These are phyloP conservation scores for Edaphochlamys debaryana DNA, from an alignment of 139 green algal species.

Conservation along the genomic window DNA sequence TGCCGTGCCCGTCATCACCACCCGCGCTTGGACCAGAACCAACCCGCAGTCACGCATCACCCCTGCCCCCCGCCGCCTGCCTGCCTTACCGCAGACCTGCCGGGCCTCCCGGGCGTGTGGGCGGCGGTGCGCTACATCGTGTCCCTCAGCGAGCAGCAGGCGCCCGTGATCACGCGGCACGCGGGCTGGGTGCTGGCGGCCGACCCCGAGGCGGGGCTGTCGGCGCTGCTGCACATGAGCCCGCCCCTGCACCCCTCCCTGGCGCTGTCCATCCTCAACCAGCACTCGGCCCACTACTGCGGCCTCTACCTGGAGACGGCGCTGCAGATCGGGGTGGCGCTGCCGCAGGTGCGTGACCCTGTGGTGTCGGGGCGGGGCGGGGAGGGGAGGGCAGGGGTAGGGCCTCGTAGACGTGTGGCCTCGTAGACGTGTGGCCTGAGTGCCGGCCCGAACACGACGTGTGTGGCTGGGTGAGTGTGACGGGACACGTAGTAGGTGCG, in stretches of 20 bases:
- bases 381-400: not conserved
- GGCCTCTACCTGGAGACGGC: conserved; percentile 80
- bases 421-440: not conserved
- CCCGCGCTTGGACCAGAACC: no score
- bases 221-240: conserved; percentile 73
- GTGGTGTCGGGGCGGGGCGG: not conserved
- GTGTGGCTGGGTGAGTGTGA: not conserved
- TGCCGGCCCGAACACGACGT: no score
- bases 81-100: conserved; percentile 76
- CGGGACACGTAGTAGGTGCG: no score
- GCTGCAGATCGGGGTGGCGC: conserved; percentile 66
- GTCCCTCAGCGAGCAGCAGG: conserved; percentile 15
- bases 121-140: conserved; percentile 83
- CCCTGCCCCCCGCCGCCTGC: no score
- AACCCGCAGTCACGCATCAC: no score
- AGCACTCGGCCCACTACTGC: conserved; percentile 43
- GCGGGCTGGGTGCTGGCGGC: conserved; percentile 80
- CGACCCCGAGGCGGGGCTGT: conserved; percentile 85
- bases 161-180: conserved; percentile 21
- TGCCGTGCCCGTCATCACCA: no score
- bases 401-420: no score
- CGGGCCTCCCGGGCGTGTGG: conserved; percentile 86
- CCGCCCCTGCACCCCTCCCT: conserved; percentile 67
- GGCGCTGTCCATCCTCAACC: conserved; percentile 74
- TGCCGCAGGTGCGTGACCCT: conserved; percentile 42